These are phyloP conservation scores for Aspergillus glaucus DNA, from an alignment of 2,329 filamentous ascomycete species.

Conservation along the genomic window DNA sequence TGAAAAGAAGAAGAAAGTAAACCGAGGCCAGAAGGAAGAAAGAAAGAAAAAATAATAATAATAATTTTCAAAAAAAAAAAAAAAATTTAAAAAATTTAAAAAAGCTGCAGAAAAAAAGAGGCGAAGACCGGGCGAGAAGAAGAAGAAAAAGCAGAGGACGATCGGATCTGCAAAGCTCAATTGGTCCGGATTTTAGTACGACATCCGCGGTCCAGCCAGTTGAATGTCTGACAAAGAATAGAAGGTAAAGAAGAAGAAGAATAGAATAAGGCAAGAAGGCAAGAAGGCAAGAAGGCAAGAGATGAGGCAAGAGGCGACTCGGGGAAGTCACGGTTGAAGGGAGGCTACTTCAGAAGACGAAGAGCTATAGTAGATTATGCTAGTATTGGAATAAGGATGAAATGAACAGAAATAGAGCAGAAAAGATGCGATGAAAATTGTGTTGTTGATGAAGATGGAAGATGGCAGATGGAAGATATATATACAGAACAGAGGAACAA, in stretches of 20 bases:
- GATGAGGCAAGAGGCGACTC: neutral
- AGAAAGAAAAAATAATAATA: conserved; percentile 1
- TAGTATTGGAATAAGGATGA: no score
- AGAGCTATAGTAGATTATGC: neutral
- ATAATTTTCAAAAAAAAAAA: no score
- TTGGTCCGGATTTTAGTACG: no score
- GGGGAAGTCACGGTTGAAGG: neutral
- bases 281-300: neutral
- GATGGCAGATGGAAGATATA: no score
- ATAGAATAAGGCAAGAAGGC: conserved; percentile 3
- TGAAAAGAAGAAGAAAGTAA: conserved; percentile 10
- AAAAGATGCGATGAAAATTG: no score
- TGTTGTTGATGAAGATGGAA: no score
- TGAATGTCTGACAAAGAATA: neutral
- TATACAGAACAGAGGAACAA: no score
- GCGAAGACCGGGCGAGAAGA: conserved; percentile 1
- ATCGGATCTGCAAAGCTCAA: conserved; percentile 1
- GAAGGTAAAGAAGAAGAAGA: neutral
- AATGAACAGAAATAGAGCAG: no score
- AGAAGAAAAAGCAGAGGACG: conserved; percentile 3
- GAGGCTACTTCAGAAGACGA: neutral
- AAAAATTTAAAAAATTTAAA: neutral
- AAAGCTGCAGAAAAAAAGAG: conserved; percentile 3
- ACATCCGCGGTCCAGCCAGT: neutral
- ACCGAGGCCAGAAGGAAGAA: conserved; percentile 5